Evolutionary conservation across 371 early-diverging fungal species (phyloP), one percentile per base, ranked within the genome.

Genomic region (Mucor irregularis): DNA sequence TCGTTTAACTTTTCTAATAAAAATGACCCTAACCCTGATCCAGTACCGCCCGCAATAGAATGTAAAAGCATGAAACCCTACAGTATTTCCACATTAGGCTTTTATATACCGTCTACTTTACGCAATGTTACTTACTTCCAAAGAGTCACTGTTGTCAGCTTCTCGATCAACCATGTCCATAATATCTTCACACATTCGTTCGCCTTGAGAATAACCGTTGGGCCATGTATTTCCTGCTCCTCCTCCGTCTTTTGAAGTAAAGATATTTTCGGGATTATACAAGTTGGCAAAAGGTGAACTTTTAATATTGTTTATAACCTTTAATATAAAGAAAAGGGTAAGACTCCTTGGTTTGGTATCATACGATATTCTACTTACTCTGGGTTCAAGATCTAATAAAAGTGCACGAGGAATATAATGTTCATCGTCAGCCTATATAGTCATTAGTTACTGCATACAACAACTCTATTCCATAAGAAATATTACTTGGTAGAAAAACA

Each of bases 201-300:
- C 89, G n/a, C 90, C 97, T 53, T 85, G 76, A 17, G 81, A 72
- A 66, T 92, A 96, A 19, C 98, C 97, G 49, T 87, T 79, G 1
- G 92, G 91, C 97, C 99, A 98, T 60, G 91, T 95, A 65, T 97
- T 97, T 14, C 97, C 98, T 37, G 98, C 98, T 17, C 98, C 99
- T 33, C 95, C 92, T 19, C 98, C 98, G 49, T 96, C 95, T 46
- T 86, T 82, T 44, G 90, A 83, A 31, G 91, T 64, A 68, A 84
- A 96, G 16, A 96, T 89, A 68, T 95, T 97, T 73, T 96, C 97
- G 4, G 92, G 90, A 59, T 94, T 95, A 69, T 91, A 96, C 4
- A 95, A 69, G 56, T 90, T 86, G 47, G 89, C 88, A 64, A 85
- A 92, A 11, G 83, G 70, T 14, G 88, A 86, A 11, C 81, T 68